Percentiles rank a stretch among this genome's conserved stretches.
phyloP scores from a whole-genome alignment of 495 filamentous ascomycete species.

The Penicillium parvum region DNA sequence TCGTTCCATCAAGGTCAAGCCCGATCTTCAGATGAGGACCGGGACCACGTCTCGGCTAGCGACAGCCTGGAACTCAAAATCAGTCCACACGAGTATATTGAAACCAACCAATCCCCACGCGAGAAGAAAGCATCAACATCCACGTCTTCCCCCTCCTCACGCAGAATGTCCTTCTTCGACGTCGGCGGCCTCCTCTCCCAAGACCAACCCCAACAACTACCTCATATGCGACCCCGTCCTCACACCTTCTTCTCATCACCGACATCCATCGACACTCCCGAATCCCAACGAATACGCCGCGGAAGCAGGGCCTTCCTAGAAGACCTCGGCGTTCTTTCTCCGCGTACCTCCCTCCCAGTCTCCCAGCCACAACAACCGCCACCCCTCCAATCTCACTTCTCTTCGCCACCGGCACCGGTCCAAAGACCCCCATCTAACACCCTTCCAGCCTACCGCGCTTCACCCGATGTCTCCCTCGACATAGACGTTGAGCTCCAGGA shows the following conservation, averaged over 20 bases:
- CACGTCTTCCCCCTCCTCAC: constrained; percentile 30
- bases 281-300: constrained; percentile 21
- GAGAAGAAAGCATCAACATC: constrained; percentile 5
- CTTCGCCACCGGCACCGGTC: constrained; percentile 1
- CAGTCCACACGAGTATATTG: constrained; percentile 36
- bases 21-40: constrained; percentile 24
- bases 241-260: constrained; percentile 1
- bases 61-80: constrained; percentile 35
- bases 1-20: constrained; percentile 24
- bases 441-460: constrained; percentile 22
- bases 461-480: constrained; percentile 19
- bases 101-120: constrained; percentile 24
- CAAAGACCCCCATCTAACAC: neutral
- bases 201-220: constrained; percentile 9
- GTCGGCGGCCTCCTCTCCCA: constrained; percentile 60
- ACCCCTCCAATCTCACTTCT: neutral
- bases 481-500: constrained; percentile 46
- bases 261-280: neutral
- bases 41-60: constrained; percentile 22
- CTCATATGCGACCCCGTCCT: constrained; percentile 7
- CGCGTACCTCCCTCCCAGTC: no score
- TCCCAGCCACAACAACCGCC: no score
- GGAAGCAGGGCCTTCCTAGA: constrained; percentile 54
- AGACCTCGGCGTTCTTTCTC: constrained; percentile 46
- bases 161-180: constrained; percentile 64